Evolutionary conservation across 352 stramenopile genomes (phyloP).

Genomic region (Phytopythium ostracodes): DNA sequence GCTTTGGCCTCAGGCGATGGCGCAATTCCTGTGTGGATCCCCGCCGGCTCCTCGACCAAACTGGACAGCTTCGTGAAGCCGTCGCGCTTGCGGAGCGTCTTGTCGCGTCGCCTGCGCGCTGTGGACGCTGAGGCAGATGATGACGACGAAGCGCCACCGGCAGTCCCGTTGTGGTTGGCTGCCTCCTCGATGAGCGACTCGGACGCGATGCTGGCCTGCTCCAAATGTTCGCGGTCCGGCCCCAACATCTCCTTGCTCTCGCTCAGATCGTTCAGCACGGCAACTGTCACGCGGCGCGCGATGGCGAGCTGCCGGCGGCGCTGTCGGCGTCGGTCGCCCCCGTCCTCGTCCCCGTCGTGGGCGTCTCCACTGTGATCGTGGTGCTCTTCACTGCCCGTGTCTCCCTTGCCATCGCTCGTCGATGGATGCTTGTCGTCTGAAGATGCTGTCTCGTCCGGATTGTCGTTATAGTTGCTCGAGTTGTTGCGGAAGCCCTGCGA

Average conservation of each 20-base stretch:
- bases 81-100: slow-evolving; percentile 40
- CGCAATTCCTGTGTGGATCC: slow-evolving; percentile 2
- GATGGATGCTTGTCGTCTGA: background rate
- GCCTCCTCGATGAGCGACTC: slow-evolving; percentile 23
- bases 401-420: slow-evolving; percentile 2
- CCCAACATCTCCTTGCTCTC: slow-evolving; percentile 36
- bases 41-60: slow-evolving; percentile 41
- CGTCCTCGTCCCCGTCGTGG: background rate
- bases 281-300: slow-evolving; percentile 39
- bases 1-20: background rate
- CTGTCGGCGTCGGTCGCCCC: background rate
- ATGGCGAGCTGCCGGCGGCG: slow-evolving; percentile 9
- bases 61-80: slow-evolving; percentile 31
- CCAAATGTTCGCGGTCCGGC: slow-evolving; percentile 32
- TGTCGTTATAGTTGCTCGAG: slow-evolving; percentile 19
- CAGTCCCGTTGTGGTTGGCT: slow-evolving; percentile 1
- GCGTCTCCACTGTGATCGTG: background rate
- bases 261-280: slow-evolving; percentile 38
- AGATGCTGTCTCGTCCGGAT: background rate
- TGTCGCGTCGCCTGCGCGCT: slow-evolving; percentile 28
- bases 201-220: slow-evolving; percentile 27
- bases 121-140: background rate
- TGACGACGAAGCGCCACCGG: background rate
- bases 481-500: slow-evolving; percentile 44
- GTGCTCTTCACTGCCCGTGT: slow-evolving; percentile 9